Conservation (phyloP, 139 green algal species). For the Pleodorina starrii region DNA sequence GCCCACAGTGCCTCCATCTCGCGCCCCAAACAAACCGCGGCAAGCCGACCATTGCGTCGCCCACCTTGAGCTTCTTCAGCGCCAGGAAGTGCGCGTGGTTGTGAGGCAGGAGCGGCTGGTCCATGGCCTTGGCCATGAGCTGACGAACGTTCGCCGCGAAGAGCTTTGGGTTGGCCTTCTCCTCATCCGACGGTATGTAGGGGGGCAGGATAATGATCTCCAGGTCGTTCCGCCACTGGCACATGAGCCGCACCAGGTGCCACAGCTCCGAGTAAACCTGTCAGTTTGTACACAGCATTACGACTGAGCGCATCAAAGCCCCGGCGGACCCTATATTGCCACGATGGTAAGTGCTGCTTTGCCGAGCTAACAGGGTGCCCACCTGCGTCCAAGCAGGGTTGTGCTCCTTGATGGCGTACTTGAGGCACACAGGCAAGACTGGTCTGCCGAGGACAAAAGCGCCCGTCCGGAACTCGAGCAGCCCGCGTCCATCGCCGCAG, state of each 20-base stretch:
- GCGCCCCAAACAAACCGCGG: neutral
- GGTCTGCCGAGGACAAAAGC: conserved; percentile 40
- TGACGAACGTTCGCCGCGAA: conserved; percentile 31
- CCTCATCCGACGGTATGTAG: neutral
- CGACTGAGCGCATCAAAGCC: no score
- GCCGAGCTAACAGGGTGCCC: neutral
- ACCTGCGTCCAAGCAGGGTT: conserved; percentile 50
- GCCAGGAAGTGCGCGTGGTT: conserved; percentile 29
- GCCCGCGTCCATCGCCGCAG: conserved; percentile 40
- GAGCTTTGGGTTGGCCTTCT: conserved; percentile 3
- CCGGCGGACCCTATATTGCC: no score
- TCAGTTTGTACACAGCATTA: no score
- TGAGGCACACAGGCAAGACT: conserved; percentile 42
- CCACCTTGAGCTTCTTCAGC: conserved; percentile 34
- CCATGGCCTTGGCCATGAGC: neutral
- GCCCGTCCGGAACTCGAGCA: conserved; percentile 43
- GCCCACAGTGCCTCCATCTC: no score
- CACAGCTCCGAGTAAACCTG: conserved; percentile 43
- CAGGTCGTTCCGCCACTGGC: conserved; percentile 41
- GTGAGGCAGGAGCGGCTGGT: neutral
- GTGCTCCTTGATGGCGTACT: conserved; percentile 34
- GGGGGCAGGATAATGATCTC: conserved; percentile 38
- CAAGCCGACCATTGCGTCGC: neutral
- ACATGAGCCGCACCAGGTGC: conserved; percentile 38
- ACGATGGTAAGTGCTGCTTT: no score